Evolutionary conservation across 2,329 filamentous ascomycete genomes (phyloP).

Genomic region (Alternaria arborescens): DNA sequence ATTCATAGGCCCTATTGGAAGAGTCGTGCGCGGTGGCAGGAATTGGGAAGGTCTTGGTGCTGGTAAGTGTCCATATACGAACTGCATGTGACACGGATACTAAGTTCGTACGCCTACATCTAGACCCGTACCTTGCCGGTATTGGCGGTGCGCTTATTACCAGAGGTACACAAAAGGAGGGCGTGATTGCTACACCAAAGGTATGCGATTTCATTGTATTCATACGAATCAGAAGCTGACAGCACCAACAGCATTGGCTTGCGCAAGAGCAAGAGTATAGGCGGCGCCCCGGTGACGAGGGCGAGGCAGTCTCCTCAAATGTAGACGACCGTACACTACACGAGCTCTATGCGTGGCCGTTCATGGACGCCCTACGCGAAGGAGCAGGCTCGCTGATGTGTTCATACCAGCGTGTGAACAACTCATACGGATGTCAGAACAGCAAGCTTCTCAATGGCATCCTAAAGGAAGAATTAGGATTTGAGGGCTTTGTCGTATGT

Average conservation of each 20-base stretch:
- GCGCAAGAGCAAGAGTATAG: conserved; percentile 66
- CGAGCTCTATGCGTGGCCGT: conserved; percentile 73
- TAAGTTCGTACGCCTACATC: too few species aligned
- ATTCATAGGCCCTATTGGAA: conserved; percentile 72
- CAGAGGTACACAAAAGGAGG: conserved; percentile 62
- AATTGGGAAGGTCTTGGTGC: conserved; percentile 77
- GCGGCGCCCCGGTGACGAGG: conserved; percentile 48
- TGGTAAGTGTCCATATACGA: conserved; percentile 37
- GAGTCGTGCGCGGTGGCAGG: conserved; percentile 74
- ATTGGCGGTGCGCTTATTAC: conserved; percentile 60
- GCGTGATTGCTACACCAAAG: conserved; percentile 48
- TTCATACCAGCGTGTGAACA: conserved; percentile 50
- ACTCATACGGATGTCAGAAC: conserved; percentile 47
- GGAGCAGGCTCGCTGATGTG: conserved; percentile 70
- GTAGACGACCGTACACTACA: conserved; percentile 71
- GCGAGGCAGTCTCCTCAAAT: conserved; percentile 68
- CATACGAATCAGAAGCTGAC: conserved; percentile 31
- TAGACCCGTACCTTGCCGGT: conserved; percentile 68
- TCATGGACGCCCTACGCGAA: conserved; percentile 66
- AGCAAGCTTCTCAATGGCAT: conserved; percentile 58
- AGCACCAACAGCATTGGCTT: conserved; percentile 45
- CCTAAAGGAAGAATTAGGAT: conserved; percentile 61
- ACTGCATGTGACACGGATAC: too few species aligned
- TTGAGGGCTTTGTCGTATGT: conserved; percentile 54
- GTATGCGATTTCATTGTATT: background rate